Percentiles rank a stretch among this genome's conserved stretches.
Evolutionary conservation across 129 eudicot species (phyloP).

Genomic region (Logfia minima): DNA sequence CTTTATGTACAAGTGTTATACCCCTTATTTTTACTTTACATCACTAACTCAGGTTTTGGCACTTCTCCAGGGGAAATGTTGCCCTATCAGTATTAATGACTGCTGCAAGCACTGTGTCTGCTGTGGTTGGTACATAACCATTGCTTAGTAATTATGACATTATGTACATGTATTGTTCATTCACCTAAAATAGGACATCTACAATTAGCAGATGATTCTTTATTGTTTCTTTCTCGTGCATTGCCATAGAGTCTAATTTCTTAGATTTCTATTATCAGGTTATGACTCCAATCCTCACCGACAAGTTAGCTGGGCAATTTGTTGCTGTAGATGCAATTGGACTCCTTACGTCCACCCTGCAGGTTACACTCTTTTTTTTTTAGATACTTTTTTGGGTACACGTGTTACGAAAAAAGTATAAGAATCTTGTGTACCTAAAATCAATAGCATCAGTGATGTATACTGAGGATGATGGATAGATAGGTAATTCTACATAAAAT

Average conservation of each 20-base stretch:
- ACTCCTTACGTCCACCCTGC: slow-evolving; percentile 75
- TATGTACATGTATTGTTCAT: not conserved
- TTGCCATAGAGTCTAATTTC: not conserved
- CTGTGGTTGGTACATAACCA: slow-evolving; percentile 75
- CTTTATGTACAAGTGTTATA: not conserved
- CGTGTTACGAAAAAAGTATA: not conserved
- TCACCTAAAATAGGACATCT: not conserved
- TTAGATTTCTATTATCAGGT: slow-evolving; percentile 38
- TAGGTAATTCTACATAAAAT: not conserved
- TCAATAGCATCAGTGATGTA: not conserved
- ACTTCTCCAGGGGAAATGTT: slow-evolving; percentile 76
- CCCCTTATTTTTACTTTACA: slow-evolving; percentile 1
- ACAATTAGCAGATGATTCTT: not conserved
- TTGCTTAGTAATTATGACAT: not conserved
- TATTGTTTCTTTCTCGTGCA: not conserved
- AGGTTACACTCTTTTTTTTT: slow-evolving; percentile 42
- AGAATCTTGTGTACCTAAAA: not conserved
- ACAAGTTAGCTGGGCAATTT: slow-evolving; percentile 86
- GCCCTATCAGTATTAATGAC: slow-evolving; percentile 96
- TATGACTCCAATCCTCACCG: slow-evolving; percentile 90
- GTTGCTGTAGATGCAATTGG: slow-evolving; percentile 90
- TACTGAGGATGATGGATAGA: not conserved
- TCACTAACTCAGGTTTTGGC: slow-evolving; percentile 26
- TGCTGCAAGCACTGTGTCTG: slow-evolving; percentile 87
- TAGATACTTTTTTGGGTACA: not conserved